phyloP scores from a whole-genome alignment of 2,329 filamentous ascomycete genomes.

The Cladophialophora immunda region DNA sequence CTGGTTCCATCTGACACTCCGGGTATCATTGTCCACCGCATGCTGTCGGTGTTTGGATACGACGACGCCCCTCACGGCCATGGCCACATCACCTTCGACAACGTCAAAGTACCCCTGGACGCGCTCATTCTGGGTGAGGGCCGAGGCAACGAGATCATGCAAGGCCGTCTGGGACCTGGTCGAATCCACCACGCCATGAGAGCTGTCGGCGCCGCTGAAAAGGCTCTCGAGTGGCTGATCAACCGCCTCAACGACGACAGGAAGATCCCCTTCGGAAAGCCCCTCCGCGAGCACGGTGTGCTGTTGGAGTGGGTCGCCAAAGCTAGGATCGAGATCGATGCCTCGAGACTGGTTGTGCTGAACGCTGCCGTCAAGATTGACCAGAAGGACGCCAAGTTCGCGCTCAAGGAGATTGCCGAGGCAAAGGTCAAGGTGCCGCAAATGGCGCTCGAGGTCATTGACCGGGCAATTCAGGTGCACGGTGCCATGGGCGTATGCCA shows the following conservation, averaged over 20 bases:
- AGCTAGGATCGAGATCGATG: constrained; percentile 91
- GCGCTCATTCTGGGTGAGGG: constrained; percentile 94
- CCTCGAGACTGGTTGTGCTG: constrained; percentile 85
- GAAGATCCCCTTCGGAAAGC: constrained; percentile 92
- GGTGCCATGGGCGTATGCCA: constrained; percentile 91
- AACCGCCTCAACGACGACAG: constrained; percentile 89
- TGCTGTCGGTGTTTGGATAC: constrained; percentile 93
- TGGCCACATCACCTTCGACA: constrained; percentile 86
- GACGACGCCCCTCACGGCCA: constrained; percentile 98
- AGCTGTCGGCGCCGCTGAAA: constrained; percentile 87
- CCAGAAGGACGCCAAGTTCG: constrained; percentile 83
- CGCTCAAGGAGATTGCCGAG: constrained; percentile 91
- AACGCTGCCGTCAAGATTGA: constrained; percentile 98
- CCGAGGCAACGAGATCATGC: constrained; percentile 96
- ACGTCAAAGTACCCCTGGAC: constrained; percentile 82
- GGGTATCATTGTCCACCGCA: constrained; percentile 88
- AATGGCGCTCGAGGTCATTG: constrained; percentile 86
- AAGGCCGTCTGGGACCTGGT: constrained; percentile 92
- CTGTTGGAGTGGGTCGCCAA: constrained; percentile 95
- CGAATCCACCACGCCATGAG: constrained; percentile 99
- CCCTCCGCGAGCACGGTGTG: constrained; percentile 86
- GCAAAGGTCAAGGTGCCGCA: constrained; percentile 91
- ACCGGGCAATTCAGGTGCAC: constrained; percentile 92
- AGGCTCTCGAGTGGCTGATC: constrained; percentile 92
- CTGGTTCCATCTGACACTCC: constrained; percentile 82